These are phyloP conservation scores for Heliamphora exappendiculata DNA, from an alignment of 148 eudicot genomes.

Conservation along the genomic window DNA sequence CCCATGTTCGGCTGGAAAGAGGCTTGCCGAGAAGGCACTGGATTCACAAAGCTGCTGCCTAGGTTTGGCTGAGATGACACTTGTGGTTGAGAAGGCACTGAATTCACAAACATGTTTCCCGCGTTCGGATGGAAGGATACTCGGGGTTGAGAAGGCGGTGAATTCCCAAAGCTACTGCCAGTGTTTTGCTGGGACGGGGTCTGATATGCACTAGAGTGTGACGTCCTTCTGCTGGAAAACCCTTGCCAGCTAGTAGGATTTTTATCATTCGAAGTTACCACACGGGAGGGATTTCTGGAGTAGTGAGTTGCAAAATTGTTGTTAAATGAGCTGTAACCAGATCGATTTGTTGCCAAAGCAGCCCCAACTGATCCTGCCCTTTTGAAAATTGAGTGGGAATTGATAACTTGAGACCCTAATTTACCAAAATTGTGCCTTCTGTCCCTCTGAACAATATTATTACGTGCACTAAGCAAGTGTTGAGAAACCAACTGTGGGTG, in stretches of 20 bases:
- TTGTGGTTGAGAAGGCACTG: constrained; percentile 17
- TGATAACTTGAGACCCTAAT: constrained; percentile 12
- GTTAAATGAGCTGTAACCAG: constrained; percentile 11
- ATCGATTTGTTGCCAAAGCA: constrained; percentile 11
- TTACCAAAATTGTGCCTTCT: constrained; percentile 21
- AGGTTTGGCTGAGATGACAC: constrained; percentile 18
- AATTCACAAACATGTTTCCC: background rate
- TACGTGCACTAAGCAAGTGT: constrained; percentile 17
- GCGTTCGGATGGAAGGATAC: background rate
- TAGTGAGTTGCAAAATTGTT: background rate
- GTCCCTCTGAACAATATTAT: constrained; percentile 13
- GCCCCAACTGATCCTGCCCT: constrained; percentile 20
- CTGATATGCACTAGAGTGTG: background rate
- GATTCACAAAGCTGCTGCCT: background rate
- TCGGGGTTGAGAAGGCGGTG: constrained; percentile 1
- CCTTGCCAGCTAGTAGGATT: background rate
- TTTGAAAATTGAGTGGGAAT: constrained; percentile 27
- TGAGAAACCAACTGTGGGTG: constrained; percentile 28
- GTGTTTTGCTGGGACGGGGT: background rate
- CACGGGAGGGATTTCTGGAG: background rate
- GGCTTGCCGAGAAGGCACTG: constrained; percentile 11
- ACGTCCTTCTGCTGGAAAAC: background rate
- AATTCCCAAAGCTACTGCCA: constrained; percentile 4
- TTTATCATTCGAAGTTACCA: background rate
- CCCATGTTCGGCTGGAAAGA: constrained; percentile 9